Evolutionary conservation across 2,329 filamentous ascomycete species (phyloP), one percentile per base, ranked within the genome.

Genomic region (Pseudopyrenochaeta lycopersici): DNA sequence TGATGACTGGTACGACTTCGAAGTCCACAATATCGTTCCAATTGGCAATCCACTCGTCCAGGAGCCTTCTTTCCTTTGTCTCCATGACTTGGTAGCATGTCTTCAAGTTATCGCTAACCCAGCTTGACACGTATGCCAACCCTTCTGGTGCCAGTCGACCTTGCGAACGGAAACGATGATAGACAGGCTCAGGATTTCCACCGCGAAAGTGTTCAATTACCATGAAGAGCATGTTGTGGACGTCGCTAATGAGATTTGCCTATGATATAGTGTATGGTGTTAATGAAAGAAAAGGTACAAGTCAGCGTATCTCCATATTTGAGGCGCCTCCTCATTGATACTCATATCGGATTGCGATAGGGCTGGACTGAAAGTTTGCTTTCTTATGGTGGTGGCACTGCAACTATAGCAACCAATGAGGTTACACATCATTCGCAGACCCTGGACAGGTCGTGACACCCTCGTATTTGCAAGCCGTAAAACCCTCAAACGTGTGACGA

Each of bases 41-140:
- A n/a, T 51, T 49, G 1, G 20, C 30, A 11, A 57, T 54, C 57
- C 57, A 60, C 18, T 54, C 40, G n/a, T 60, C 46, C 32, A 60
- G 35, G 10, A 57, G 39, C 33, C 49, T 38, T 15, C 36, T 41
- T n/a, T 43, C 31, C 15, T 49, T 39, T 4, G 54, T 48, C 23
- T 53, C 46, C 54, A 61, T 58, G 4, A 60, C 12, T 33, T 60
- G 51, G 32, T 56, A 56, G 42, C 56, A 56, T 21, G 32, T 38
- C 20, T 39, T 50, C 45, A 60, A 41, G 43, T 56, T 49, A 2
- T 43, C 35, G 40, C 52, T 60, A 17, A 54, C 48, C 53, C 56
- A 60, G 46, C 53, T 56, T 4, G 52, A 56, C 6, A 60, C 23
- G 31, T 60, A 60, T 12, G 15, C 40, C 23, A 60, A 33, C 4